These are phyloP conservation scores for Picea glauca DNA, from an alignment of 75 land plant species.

Conservation along the genomic window DNA sequence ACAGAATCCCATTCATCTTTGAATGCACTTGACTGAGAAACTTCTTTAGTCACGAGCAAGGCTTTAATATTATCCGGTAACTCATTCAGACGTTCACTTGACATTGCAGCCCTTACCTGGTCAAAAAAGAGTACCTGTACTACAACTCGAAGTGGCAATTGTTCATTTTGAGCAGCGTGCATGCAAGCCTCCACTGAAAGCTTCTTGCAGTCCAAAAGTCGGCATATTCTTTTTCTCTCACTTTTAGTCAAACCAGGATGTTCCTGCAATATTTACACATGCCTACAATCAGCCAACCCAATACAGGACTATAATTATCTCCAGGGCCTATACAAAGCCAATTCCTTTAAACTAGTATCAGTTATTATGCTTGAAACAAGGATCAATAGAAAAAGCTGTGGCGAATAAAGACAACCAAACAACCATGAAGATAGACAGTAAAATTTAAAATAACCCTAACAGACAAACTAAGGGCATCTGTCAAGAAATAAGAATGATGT, in stretches of 20 bases:
- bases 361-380: neutral
- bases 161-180: conserved; percentile 81
- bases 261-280: conserved; percentile 28
- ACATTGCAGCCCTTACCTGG: conserved; percentile 66
- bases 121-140: conserved; percentile 84
- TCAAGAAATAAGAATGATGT: no score
- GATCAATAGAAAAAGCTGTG: neutral
- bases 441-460: neutral
- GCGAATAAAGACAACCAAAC: neutral
- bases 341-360: no score
- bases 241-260: conserved; percentile 62
- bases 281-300: neutral
- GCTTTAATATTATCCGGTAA: conserved; percentile 68
- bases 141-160: conserved; percentile 62
- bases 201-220: conserved; percentile 72
- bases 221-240: conserved; percentile 59
- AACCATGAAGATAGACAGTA: neutral
- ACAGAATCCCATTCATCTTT: conserved; percentile 66
- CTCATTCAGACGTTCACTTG: conserved; percentile 47
- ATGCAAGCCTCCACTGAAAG: conserved; percentile 76
- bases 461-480: no score
- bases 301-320: neutral
- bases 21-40: conserved; percentile 11
- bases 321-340: no score
- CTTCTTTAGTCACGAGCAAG: conserved; percentile 34